These are phyloP conservation scores for Cercophora sp. DNA, from an alignment of 495 filamentous ascomycete genomes.

Conservation along the genomic window DNA sequence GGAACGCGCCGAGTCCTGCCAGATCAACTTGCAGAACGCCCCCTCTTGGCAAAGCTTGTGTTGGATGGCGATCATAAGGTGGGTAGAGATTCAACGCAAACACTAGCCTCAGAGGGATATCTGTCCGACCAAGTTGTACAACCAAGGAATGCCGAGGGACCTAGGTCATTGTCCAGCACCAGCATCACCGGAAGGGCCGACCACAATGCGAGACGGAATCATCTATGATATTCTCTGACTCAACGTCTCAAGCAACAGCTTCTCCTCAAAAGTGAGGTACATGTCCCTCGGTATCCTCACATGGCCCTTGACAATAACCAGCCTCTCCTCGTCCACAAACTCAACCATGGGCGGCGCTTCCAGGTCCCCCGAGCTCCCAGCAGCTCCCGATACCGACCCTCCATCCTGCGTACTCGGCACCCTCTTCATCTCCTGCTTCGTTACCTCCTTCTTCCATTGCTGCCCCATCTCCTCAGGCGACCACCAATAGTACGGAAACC, in stretches of 20 bases:
- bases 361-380: not conserved
- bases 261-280: slow-evolving; percentile 38
- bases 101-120: too few species aligned
- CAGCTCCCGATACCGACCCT: not conserved
- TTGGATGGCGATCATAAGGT: too few species aligned
- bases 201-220: too few species aligned
- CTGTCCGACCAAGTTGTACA: too few species aligned
- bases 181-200: too few species aligned
- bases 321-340: slow-evolving; percentile 15
- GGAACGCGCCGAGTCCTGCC: too few species aligned
- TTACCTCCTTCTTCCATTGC: slow-evolving; percentile 19
- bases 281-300: slow-evolving; percentile 35
- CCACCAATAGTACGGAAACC: slow-evolving; percentile 81
- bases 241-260: slow-evolving; percentile 36
- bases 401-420: not conserved
- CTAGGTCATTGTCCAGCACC: too few species aligned
- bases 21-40: too few species aligned
- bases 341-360: not conserved
- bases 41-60: too few species aligned
- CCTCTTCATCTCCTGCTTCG: not conserved
- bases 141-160: too few species aligned
- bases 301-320: slow-evolving; percentile 28
- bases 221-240: slow-evolving; percentile 26
- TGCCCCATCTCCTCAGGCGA: slow-evolving; percentile 43
- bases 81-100: too few species aligned